phyloP scores from a whole-genome alignment of 805 yeast genomes.

The Candida ovalis region DNA sequence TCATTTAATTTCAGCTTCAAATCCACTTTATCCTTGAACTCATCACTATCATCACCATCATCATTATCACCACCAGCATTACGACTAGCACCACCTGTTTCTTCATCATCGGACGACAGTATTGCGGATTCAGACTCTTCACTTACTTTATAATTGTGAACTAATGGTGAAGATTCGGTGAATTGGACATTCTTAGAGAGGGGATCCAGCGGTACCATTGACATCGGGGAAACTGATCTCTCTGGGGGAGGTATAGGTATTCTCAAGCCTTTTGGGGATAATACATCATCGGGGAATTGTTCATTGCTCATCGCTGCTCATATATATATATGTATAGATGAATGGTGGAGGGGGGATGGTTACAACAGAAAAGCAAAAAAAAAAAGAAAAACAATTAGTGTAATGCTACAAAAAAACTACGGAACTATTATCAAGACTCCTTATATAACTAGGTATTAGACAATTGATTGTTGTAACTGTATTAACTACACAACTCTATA shows the following conservation, averaged over 20 bases:
- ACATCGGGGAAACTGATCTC: conserved; percentile 17
- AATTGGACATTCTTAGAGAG: conserved; percentile 20
- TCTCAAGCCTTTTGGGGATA: not conserved
- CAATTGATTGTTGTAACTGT: no score
- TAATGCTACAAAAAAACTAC: no score
- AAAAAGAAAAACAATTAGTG: not conserved
- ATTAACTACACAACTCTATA: no score
- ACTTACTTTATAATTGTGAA: conserved; percentile 11
- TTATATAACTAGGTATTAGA: no score
- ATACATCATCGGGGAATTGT: not conserved
- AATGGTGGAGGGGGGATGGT: no score
- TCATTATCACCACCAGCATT: conserved; percentile 1
- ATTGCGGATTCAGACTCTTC: conserved; percentile 22
- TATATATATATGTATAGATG: not conserved
- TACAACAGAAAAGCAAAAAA: not conserved
- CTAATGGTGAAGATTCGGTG: conserved; percentile 13
- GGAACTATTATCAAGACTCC: no score
- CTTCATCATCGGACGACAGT: conserved; percentile 22
- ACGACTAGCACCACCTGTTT: no score
- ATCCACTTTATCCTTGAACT: not conserved
- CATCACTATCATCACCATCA: not conserved
- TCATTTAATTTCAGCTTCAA: conserved; percentile 6
- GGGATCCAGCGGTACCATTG: conserved; percentile 1
- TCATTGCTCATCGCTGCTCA: not conserved
- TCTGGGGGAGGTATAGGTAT: conserved; percentile 1